Base-by-base conservation (phyloP, 129 eudicot species). In the Ambrosia trifida region DNA sequence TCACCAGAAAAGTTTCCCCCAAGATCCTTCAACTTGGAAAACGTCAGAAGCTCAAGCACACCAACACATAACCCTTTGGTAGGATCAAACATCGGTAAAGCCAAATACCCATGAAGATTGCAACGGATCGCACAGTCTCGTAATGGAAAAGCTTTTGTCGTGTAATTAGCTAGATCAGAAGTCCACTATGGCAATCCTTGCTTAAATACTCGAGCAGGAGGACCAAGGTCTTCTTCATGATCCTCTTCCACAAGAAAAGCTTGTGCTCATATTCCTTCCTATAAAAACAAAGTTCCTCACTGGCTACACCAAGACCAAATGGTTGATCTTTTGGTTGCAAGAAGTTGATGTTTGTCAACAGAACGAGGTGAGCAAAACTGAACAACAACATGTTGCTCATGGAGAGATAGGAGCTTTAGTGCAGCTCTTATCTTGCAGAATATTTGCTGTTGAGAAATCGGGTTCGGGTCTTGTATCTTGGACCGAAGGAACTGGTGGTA, bases 141-240 rank as follows among this genome's bases (percentile, higher is more conserved):
- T 11, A 3, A 53, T 13, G 70, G 54, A 66, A 66, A 66, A 17
- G 45, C 11, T 45, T 24, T 66, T 4, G 57, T 32, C n/a, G 2
- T 11, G 71, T 66, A 66, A 28, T 45, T 66, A 12, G 38, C 12
- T 20, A 66, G 1, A 45, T 66, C 71, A 66, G 18, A 16, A 0
- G 71, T 45, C 71, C 70, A 65, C 36, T 65, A 53, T 43, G 70
- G 70, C 36, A 43, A 18, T 65, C 53, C 53, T 9, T 35, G 70
- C 33, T 17, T 43, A 43, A 65, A 65, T 18, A 43, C 70, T 41
- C 70, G 70, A 4, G 70, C 70, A 65, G 10, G 33, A 43, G 54
- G 70, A 43, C 52, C 28, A 24, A 24, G 1, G 28, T 24, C 28
- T 24, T 24, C 38, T 43, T 5, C 36, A 5, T 19, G 52, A 40